phyloP scores from a whole-genome alignment of 306 rosid genomes.

The Delonix regia region DNA sequence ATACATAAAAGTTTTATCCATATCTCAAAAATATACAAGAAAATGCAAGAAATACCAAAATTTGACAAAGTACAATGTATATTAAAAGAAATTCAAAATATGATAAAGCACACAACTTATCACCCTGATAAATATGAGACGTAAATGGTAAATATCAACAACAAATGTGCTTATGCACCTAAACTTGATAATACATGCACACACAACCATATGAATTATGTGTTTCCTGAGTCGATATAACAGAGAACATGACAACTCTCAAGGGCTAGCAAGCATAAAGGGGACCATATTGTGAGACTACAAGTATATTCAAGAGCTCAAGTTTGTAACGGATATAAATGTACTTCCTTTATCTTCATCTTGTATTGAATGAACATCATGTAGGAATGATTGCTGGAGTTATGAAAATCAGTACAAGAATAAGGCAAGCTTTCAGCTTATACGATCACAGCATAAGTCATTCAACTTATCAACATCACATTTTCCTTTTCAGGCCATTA shows the following conservation, averaged over 20 bases:
- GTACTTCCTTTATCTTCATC: background rate
- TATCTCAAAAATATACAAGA: background rate
- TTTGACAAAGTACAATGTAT: background rate
- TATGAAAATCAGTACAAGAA: background rate
- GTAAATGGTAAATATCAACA: constrained; percentile 3
- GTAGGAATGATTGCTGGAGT: background rate
- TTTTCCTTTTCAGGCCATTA: background rate
- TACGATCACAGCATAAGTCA: background rate
- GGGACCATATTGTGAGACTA: too few relatives aligned
- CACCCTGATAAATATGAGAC: background rate
- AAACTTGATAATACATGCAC: too few relatives aligned
- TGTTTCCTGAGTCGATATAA: too few relatives aligned
- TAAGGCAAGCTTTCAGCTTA: background rate
- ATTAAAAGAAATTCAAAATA: background rate
- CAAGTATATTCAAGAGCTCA: background rate
- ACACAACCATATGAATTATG: too few relatives aligned
- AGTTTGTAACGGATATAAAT: background rate
- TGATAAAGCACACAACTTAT: constrained; percentile 16
- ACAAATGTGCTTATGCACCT: too few relatives aligned
- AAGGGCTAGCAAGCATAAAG: too few relatives aligned
- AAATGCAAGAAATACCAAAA: constrained; percentile 18
- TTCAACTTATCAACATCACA: constrained; percentile 3
- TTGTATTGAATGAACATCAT: background rate
- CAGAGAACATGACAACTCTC: too few relatives aligned
- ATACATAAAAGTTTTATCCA: constrained; percentile 1